Evolutionary conservation across 306 rosid species (phyloP).

Genomic region (Glycine soja): DNA sequence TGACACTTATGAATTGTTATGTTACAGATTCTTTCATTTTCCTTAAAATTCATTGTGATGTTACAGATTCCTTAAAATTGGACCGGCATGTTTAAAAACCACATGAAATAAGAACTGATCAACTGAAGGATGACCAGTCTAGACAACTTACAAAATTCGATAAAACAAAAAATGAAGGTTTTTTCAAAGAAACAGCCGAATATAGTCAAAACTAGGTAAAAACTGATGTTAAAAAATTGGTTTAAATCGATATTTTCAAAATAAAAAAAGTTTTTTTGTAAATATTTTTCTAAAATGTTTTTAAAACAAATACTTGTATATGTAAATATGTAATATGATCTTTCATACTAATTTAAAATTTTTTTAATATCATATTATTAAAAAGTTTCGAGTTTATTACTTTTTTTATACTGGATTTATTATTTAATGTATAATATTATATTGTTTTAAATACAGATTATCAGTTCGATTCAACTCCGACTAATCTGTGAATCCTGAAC

Average conservation of each 20-base stretch:
- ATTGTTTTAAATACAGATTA: not conserved
- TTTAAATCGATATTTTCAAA: not conserved
- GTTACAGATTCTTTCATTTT: not conserved
- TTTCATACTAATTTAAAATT: not conserved
- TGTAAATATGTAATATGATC: not conserved
- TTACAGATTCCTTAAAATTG: not conserved
- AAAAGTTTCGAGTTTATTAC: not conserved
- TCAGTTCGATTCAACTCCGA: not conserved
- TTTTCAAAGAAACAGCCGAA: not conserved
- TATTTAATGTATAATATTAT: not conserved
- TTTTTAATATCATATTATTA: not conserved
- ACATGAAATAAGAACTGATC: not conserved
- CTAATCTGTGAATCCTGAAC: not conserved
- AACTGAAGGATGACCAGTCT: not conserved
- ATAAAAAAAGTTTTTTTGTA: not conserved
- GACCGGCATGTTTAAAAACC: not conserved
- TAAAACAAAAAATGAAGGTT: not conserved
- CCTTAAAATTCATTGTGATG: not conserved
- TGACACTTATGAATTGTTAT: not conserved
- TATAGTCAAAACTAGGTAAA: not conserved
- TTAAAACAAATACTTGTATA: not conserved
- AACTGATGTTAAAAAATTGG: not conserved
- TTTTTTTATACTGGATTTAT: not conserved
- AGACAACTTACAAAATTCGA: not conserved
- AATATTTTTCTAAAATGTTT: not conserved